phyloP scores from a whole-genome alignment of 495 filamentous ascomycete species.

The Aspergillus carlsbadensis region DNA sequence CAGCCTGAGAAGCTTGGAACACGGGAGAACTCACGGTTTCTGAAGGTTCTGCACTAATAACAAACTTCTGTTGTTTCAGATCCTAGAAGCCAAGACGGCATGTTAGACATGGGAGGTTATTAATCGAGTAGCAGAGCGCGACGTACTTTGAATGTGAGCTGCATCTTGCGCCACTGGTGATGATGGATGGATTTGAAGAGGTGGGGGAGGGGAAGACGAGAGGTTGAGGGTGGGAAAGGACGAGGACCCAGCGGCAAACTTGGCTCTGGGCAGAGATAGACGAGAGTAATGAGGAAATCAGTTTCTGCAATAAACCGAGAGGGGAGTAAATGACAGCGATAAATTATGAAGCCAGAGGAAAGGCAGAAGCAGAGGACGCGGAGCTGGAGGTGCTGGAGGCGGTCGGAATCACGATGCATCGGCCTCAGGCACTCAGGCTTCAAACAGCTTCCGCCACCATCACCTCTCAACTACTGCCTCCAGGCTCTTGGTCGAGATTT shows the following conservation, averaged over 20 bases:
- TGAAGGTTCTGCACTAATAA: constrained; percentile 87
- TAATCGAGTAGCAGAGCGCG: constrained; percentile 21
- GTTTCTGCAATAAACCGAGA: constrained; percentile 10
- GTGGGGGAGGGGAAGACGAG: constrained; percentile 7
- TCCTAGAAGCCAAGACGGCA: constrained; percentile 55
- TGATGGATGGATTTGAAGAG: constrained; percentile 18
- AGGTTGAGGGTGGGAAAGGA: neutral
- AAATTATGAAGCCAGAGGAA: constrained; percentile 19
- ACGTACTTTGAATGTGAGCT: constrained; percentile 79
- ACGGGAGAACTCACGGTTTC: constrained; percentile 83
- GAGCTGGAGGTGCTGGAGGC: constrained; percentile 20
- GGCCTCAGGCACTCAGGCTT: neutral
- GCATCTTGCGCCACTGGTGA: constrained; percentile 58
- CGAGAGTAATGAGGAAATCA: neutral
- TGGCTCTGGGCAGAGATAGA: neutral
- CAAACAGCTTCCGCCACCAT: neutral
- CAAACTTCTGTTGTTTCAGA: constrained; percentile 97
- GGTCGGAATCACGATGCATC: constrained; percentile 12
- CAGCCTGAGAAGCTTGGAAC: constrained; percentile 2
- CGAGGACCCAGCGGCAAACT: neutral
- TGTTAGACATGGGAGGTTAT: constrained; percentile 15
- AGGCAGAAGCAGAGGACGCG: neutral
- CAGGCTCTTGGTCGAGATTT: too few relatives aligned
- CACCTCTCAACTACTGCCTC: neutral
- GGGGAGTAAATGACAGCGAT: constrained; percentile 18